Evolutionary conservation across 768 basidiomycete genomes (phyloP).

Genomic region (Tulasnella sp.): DNA sequence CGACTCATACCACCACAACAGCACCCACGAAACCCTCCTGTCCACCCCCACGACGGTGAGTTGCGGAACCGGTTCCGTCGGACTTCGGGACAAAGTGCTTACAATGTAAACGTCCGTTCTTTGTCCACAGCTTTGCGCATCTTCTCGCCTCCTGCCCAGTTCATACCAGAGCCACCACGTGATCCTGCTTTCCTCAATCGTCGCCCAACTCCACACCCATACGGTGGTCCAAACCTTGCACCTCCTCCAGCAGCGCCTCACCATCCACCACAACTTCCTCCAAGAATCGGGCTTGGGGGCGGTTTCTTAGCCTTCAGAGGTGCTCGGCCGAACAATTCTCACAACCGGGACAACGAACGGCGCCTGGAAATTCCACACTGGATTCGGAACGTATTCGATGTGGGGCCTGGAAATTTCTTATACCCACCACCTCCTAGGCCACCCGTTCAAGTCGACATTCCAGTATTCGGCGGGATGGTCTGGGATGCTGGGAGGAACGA

Average conservation of each 20-base stretch:
- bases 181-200: not conserved
- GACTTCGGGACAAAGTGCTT: not conserved
- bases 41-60: not conserved
- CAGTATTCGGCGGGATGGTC: conserved; percentile 4
- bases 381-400: not conserved
- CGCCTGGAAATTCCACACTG: not conserved
- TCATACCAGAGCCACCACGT: not conserved
- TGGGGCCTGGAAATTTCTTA: not conserved
- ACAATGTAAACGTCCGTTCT: not conserved
- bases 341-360: not conserved
- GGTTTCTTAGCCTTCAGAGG: not conserved
- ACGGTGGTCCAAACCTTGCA: not conserved
- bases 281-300: conserved; percentile 6
- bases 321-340: not conserved
- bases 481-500: conserved; percentile 5
- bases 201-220: not conserved
- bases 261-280: not conserved
- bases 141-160: conserved; percentile 12
- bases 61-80: not conserved
- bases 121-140: not conserved
- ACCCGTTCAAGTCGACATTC: not conserved
- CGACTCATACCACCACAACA: not conserved
- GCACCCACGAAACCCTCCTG: not conserved
- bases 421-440: not conserved
- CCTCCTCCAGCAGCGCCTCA: not conserved